Conservation (phyloP, 495 filamentous ascomycete genomes). For the Parathielavia appendiculata region DNA sequence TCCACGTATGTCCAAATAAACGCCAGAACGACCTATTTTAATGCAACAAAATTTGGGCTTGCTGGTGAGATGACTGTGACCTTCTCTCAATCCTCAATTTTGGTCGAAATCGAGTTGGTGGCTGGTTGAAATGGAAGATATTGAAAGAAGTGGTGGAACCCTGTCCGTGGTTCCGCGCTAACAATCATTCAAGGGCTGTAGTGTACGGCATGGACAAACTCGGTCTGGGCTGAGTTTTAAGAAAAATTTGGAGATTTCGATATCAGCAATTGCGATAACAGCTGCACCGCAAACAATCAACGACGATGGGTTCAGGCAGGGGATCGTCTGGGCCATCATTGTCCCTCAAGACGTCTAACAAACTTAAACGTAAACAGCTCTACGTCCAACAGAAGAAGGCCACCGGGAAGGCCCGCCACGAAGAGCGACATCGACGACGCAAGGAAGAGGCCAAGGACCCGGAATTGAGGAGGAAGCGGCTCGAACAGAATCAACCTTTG, state of each 20-base stretch:
- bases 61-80: no score
- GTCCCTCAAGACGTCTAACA: constrained; percentile 52
- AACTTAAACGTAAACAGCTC: constrained; percentile 64
- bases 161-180: no score
- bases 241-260: constrained; percentile 13
- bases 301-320: constrained; percentile 21
- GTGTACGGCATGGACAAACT: no score
- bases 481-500: constrained; percentile 70
- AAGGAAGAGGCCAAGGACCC: constrained; percentile 83
- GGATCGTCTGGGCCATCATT: constrained; percentile 23
- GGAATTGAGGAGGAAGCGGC: constrained; percentile 61
- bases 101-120: no score
- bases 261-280: constrained; percentile 4
- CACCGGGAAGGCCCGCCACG: constrained; percentile 64
- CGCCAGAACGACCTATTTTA: no score
- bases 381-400: constrained; percentile 75
- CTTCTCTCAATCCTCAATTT: no score
- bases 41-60: no score
- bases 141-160: no score
- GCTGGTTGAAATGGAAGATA: no score
- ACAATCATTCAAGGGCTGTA: no score
- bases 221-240: no score
- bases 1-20: no score
- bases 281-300: constrained; percentile 1
- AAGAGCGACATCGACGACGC: constrained; percentile 69